Evolutionary conservation across 495 filamentous ascomycete species (phyloP).

Genomic region (Aspergillus panamensis): DNA sequence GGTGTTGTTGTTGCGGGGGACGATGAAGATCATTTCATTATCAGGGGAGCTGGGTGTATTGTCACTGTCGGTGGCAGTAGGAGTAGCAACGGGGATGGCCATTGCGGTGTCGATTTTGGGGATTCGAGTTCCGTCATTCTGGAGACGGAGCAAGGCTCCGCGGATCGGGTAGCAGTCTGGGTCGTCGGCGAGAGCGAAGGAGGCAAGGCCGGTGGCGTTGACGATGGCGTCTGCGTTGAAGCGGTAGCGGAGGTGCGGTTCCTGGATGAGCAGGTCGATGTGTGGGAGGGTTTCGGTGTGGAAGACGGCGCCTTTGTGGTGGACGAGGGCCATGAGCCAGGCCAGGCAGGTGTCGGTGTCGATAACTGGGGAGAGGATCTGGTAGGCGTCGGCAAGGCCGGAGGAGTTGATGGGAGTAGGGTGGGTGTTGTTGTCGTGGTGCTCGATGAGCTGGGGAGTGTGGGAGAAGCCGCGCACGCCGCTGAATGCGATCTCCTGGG

Average conservation of each 20-base stretch:
- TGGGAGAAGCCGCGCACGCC: conserved; percentile 3
- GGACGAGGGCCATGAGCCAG: conserved; percentile 43
- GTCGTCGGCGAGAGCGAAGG: conserved; percentile 35
- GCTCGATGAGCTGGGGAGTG: background rate
- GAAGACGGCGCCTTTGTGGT: conserved; percentile 42
- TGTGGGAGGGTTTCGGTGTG: conserved; percentile 33
- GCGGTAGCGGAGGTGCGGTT: conserved; percentile 30
- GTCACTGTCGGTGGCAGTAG: background rate
- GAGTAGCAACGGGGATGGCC: conserved; percentile 23
- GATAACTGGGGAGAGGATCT: conserved; percentile 46
- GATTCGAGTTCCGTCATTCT: conserved; percentile 49
- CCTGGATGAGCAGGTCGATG: conserved; percentile 37
- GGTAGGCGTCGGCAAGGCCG: conserved; percentile 38
- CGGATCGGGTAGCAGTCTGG: conserved; percentile 40
- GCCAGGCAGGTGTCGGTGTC: conserved; percentile 50
- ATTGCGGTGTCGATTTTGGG: conserved; percentile 44
- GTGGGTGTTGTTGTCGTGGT: background rate
- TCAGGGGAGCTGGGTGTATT: conserved; percentile 21
- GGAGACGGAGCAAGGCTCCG: conserved; percentile 47
- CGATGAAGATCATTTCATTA: conserved; percentile 48
- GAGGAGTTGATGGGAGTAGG: background rate
- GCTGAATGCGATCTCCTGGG: background rate
- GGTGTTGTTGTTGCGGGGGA: conserved; percentile 51
- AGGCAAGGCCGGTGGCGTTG: conserved; percentile 45
- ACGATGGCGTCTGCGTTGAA: conserved; percentile 46